These are phyloP conservation scores for Raddia guianensis DNA, from an alignment of 176 grass and related monocot genomes.

Conservation along the genomic window DNA sequence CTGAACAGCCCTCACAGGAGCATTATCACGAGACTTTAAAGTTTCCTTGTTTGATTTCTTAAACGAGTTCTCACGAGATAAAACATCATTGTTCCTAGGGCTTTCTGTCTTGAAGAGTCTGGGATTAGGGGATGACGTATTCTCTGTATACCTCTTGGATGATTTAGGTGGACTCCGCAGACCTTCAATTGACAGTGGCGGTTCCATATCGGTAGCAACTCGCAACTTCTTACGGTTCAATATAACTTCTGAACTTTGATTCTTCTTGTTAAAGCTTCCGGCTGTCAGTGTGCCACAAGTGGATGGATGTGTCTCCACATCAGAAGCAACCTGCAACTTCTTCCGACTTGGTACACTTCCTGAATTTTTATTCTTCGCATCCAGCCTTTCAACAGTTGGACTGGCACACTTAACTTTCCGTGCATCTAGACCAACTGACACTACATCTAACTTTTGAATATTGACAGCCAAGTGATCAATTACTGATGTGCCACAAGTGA, in stretches of 20 bases:
- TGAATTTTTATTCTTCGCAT: constrained; percentile 45
- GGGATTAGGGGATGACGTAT: constrained; percentile 38
- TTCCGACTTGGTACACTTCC: constrained; percentile 43
- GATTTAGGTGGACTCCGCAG: constrained; percentile 48
- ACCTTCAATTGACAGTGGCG: constrained; percentile 48
- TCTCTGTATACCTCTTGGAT: constrained; percentile 51
- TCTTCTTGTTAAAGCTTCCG: constrained; percentile 44
- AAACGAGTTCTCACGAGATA: constrained; percentile 53
- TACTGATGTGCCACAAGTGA: constrained; percentile 28
- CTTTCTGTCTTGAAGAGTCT: constrained; percentile 40
- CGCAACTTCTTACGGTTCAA: constrained; percentile 55
- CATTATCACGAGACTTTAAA: constrained; percentile 43
- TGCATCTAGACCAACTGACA: constrained; percentile 37
- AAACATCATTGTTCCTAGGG: constrained; percentile 43
- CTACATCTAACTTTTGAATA: constrained; percentile 36
- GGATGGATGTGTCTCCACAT: constrained; percentile 15
- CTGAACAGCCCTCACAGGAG: constrained; percentile 42
- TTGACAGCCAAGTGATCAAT: constrained; percentile 37
- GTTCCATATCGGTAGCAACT: constrained; percentile 52
- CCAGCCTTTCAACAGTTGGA: constrained; percentile 47
- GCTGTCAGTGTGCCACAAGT: constrained; percentile 37
- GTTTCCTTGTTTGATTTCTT: constrained; percentile 52
- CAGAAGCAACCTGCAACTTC: constrained; percentile 47
- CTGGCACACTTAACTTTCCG: constrained; percentile 27
- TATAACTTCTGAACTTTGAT: constrained; percentile 39